Evolutionary conservation across 192 early-diverging fungal genomes (phyloP).

Genomic region (Funneliformis mosseae): DNA sequence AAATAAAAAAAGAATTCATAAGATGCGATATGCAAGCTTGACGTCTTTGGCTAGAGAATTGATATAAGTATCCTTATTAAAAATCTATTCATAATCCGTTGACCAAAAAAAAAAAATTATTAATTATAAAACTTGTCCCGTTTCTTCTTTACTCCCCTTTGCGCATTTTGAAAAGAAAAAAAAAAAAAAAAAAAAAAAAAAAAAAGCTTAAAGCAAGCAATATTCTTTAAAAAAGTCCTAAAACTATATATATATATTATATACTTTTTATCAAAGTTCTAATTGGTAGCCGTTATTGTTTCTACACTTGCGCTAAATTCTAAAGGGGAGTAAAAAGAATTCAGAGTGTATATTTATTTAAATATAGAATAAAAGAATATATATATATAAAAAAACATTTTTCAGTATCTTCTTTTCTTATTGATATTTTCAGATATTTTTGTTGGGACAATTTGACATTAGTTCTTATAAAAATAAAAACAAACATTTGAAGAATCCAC

Average conservation of each 20-base stretch:
- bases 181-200: too few relatives aligned
- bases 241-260: not conserved
- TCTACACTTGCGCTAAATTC: not conserved
- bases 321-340: not conserved
- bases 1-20: too few relatives aligned
- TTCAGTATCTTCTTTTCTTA: not conserved
- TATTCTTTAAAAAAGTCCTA: too few relatives aligned
- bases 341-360: not conserved
- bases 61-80: not conserved
- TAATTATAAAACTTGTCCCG: not conserved
- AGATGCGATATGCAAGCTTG: not conserved
- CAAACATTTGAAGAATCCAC: not conserved
- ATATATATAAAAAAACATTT: not conserved
- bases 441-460: not conserved
- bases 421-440: too few relatives aligned
- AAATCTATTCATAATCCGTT: not conserved
- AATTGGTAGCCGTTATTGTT: not conserved
- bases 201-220: too few relatives aligned
- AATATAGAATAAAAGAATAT: not conserved
- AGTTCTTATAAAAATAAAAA: too few relatives aligned
- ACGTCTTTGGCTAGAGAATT: not conserved
- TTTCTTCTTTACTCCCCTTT: not conserved
- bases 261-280: not conserved
- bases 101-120: not conserved
- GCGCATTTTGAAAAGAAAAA: not conserved